Base-by-base conservation (phyloP, 805 yeast species). In the Myxozyma kluyveri region DNA sequence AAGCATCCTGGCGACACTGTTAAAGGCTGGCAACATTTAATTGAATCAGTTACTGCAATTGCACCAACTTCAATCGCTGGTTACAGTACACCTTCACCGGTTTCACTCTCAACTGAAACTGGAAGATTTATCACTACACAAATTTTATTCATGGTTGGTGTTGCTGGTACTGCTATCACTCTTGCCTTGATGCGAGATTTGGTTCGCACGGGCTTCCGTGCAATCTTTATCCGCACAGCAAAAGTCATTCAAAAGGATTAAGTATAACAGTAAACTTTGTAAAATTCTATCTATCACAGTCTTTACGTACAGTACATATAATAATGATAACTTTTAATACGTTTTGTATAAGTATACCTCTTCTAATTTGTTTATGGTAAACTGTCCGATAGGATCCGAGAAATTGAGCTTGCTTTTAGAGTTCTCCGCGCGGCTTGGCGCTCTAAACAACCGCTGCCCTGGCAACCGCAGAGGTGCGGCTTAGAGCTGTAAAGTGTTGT, bases 151-250 rank as follows among this genome's bases (percentile, higher is more conserved):
- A 17, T 47, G 23, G 19, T 47, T 19, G 23, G 22, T 21, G 23
- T 39, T 17, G 10, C 33, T 5, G 14, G 38, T 26, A 26, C 39
- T 10, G 1, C 45, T n/a, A 32, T 40, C 3, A 41, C 37, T 31
- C 43, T 49, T n/a, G 46, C 26, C 10, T 4, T 44, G 7, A 33
- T 49, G 21, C 54, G 54, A 38, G 49, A 44, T 19, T 18, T 35
- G 4, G 10, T 49, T 21, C 45, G 54, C n/a, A 31, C 45, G 10
- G 48, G 29, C 21, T 29, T 29, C 33, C 33, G 33, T 14, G 14
- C 33, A 29, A 14, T 29, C 33, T 29, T 29, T 9, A 9, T 29
- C 33, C 9, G 33, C 9, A 29, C 33, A 29, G 33, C 12, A 29
- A n/a, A n/a, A n/a, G n/a, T n/a, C n/a, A n/a, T n/a, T n/a, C n/a